Percentiles rank a stretch among this genome's conserved stretches.
Evolutionary conservation across 176 grass and related monocot species (phyloP).

Genomic region (Raddia distichophylla): DNA sequence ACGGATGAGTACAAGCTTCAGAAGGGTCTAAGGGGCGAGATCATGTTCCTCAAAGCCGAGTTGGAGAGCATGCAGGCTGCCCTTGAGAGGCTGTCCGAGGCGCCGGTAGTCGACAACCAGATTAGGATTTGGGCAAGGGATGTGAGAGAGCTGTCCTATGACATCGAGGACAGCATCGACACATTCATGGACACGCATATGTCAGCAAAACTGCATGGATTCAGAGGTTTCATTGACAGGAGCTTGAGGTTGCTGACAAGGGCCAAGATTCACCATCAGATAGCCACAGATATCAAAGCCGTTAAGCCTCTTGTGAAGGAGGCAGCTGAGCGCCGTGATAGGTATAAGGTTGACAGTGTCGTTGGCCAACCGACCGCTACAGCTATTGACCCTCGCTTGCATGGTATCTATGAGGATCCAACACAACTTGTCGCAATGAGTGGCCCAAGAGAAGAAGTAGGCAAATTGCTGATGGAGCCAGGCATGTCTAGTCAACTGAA

Average conservation of each 20-base stretch:
- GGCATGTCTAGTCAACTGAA: background rate
- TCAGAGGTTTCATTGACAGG: background rate
- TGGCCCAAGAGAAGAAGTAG: constrained; percentile 5
- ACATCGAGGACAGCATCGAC: constrained; percentile 25
- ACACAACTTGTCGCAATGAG: background rate
- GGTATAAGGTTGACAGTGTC: background rate
- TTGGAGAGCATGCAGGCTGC: constrained; percentile 18
- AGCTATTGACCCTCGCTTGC: constrained; percentile 24
- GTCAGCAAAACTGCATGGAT: background rate
- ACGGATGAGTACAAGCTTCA: background rate
- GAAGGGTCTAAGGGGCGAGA: constrained; percentile 1
- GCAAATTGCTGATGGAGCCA: background rate
- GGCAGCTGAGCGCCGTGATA: constrained; percentile 17
- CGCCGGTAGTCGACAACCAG: background rate
- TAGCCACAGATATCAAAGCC: background rate
- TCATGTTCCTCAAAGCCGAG: constrained; percentile 28
- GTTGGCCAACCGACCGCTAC: background rate
- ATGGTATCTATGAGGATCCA: constrained; percentile 19
- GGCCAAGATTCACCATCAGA: background rate
- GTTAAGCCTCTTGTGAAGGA: background rate
- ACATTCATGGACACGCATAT: background rate
- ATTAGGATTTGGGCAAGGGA: background rate
- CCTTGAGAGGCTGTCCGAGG: background rate
- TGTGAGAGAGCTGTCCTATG: constrained; percentile 4
- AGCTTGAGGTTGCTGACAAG: background rate